Evolutionary conservation across 352 stramenopile species (phyloP), one percentile per base, ranked within the genome.

Genomic region (Blastocystis hominis): DNA sequence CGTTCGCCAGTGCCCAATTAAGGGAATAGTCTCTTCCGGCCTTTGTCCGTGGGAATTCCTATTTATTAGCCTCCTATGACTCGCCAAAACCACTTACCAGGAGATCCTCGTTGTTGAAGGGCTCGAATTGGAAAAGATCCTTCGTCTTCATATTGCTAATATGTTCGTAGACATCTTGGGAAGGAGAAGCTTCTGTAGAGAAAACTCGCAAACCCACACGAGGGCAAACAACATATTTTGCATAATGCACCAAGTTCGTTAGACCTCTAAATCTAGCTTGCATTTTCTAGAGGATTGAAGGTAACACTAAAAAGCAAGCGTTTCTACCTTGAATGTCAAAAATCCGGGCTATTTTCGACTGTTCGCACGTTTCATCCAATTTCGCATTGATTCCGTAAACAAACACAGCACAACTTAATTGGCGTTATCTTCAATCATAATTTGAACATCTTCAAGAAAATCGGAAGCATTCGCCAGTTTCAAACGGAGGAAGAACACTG

Each of bases 241-340:
- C 50, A 46, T 9, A 64, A 46, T 47, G 70, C 70, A 64, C 70
- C 20, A 80, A 46, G 17, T 20, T 36, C 53, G 53, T 42, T 40
- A 80, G 20, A 46, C 70, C 70, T 80, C 55, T 80, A 50, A 80
- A 80, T 80, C 70, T 62, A 80, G 53, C 36, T 46, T 80, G 70
- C 70, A 80, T 80, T 30, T 30, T 47, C 70, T 64, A 42, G 9
- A 61, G 24, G 36, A 80, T 80, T 38, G 44, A 80, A 62, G 46
- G 70, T 80, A 63, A 61, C 70, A 80, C 30, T 80, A 46, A 80
- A 47, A 80, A 63, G n/a, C 17, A 17, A 46, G 17, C 34, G 70
- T 80, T 80, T 80, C 70, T 80, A 40, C 70, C 3, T 61, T 64
- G 7, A 36, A 34, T 34, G 17, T 13, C 55, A 10, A 42, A 50